A percentile compares a stretch with the other conserved stretches of the same genome.
Conservation (phyloP, 305 asterid genomes). For the Fraxinus velutina region DNA sequence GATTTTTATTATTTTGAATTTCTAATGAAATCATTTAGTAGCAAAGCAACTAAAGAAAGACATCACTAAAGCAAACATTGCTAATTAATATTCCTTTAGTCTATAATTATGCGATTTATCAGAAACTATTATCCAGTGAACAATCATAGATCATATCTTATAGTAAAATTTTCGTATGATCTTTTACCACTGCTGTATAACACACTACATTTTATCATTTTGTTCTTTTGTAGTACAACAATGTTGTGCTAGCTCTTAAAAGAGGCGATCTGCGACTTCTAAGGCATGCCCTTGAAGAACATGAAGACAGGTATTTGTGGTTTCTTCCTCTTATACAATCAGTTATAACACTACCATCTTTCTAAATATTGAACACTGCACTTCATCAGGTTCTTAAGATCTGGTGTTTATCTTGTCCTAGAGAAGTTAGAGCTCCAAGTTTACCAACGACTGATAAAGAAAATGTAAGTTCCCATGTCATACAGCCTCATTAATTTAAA, state of each 20-base stretch:
- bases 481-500: neutral
- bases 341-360: neutral
- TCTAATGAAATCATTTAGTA: neutral
- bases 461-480: slow-evolving; percentile 55
- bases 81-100: neutral
- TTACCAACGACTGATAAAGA: slow-evolving; percentile 82
- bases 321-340: slow-evolving; percentile 15
- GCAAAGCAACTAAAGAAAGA: neutral
- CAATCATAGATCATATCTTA: neutral
- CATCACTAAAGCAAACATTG: neutral
- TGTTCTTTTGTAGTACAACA: slow-evolving; percentile 53
- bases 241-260: slow-evolving; percentile 76
- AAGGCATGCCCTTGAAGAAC: slow-evolving; percentile 74
- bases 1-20: neutral
- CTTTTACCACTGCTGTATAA: slow-evolving; percentile 11
- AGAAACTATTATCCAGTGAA: neutral
- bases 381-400: slow-evolving; percentile 72
- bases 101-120: neutral
- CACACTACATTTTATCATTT: neutral
- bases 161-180: neutral
- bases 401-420: slow-evolving; percentile 88
- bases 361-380: neutral
- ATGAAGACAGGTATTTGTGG: slow-evolving; percentile 70
- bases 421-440: slow-evolving; percentile 98
- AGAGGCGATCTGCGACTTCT: slow-evolving; percentile 95